These are phyloP conservation scores for Babesia bovis DNA, from an alignment of 169 alveolate species.

Conservation along the genomic window DNA sequence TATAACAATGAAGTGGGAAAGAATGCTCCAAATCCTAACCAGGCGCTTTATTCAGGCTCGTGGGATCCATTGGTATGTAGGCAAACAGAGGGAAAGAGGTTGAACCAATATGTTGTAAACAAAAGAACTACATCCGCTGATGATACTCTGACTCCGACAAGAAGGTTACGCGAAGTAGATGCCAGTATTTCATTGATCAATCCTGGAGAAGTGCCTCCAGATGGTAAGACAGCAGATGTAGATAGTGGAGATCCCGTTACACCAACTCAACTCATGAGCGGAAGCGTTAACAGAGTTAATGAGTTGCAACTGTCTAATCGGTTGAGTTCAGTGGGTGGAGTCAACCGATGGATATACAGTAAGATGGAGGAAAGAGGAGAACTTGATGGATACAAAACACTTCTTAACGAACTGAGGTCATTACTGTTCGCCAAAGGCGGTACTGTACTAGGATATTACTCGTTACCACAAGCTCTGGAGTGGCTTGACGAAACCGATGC, in stretches of 20 bases:
- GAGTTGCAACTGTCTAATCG: slow-evolving; percentile 35
- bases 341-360: slow-evolving; percentile 62
- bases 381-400: slow-evolving; percentile 52
- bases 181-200: background rate
- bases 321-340: slow-evolving; percentile 51
- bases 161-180: background rate
- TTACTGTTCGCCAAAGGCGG: slow-evolving; percentile 43
- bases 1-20: background rate
- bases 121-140: background rate
- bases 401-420: slow-evolving; percentile 50
- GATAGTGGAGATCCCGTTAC: background rate
- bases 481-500: slow-evolving; percentile 73
- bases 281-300: background rate
- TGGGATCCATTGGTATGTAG: slow-evolving; percentile 2
- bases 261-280: background rate
- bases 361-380: slow-evolving; percentile 71
- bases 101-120: background rate
- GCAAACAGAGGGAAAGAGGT: background rate
- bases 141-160: slow-evolving; percentile 1
- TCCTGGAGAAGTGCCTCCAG: background rate
- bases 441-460: slow-evolving; percentile 26
- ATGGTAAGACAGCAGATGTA: background rate
- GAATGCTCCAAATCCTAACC: background rate
- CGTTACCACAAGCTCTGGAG: slow-evolving; percentile 68
- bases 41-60: background rate